Conservation (phyloP, 2,329 filamentous ascomycete genomes). For the Stenocarpella maydis region DNA sequence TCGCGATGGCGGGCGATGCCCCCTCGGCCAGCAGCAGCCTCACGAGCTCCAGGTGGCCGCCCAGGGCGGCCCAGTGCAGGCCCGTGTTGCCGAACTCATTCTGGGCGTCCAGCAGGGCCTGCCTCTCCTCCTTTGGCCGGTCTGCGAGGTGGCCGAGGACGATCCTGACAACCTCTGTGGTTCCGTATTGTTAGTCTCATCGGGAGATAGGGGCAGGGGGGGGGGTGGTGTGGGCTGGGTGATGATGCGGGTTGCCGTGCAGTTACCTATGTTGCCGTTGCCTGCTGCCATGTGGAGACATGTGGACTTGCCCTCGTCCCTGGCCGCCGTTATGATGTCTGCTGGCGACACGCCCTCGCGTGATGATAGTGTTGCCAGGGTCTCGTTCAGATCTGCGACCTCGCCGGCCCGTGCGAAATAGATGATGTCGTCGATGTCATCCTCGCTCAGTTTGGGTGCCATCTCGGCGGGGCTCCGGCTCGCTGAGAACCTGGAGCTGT, state of each 20-base stretch:
- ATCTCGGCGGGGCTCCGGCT: conserved; percentile 42
- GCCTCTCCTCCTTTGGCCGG: conserved; percentile 51
- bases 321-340: conserved; percentile 74
- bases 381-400: conserved; percentile 68
- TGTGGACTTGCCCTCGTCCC: conserved; percentile 80
- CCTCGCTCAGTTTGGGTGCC: conserved; percentile 69
- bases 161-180: conserved; percentile 53
- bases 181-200: no score
- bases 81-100: conserved; percentile 91
- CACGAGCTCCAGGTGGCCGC: conserved; percentile 83
- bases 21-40: conserved; percentile 79
- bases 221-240: background rate
- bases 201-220: no score
- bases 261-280: conserved; percentile 83
- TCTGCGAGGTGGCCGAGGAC: conserved; percentile 53
- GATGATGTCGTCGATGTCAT: conserved; percentile 90
- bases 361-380: conserved; percentile 66
- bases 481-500: background rate
- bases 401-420: conserved; percentile 87
- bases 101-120: conserved; percentile 68
- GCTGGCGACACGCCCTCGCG: conserved; percentile 66
- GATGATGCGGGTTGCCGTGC: background rate
- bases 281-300: conserved; percentile 91
- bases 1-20: conserved; percentile 79
- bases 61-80: conserved; percentile 92